Evolutionary conservation across 495 filamentous ascomycete species (phyloP), one percentile per base, ranked within the genome.

Genomic region (Penicillium diatomitis): DNA sequence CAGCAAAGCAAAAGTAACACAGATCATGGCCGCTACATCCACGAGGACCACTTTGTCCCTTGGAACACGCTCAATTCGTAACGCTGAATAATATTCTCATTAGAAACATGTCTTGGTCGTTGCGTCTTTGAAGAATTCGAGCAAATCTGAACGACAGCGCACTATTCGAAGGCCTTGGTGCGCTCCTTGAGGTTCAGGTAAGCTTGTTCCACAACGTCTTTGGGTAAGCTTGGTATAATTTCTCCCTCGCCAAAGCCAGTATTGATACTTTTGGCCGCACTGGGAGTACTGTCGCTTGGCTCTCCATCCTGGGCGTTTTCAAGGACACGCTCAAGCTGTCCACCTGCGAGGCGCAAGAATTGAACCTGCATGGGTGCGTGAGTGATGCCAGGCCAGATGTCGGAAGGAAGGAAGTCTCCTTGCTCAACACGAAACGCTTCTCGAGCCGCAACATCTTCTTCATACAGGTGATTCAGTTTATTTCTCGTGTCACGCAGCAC

Each of bases 331-430:
- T 67, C 62, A 0, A 73, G 53, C 12, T 58, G 58, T 11, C 67
- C 70, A 1, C 71, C 71, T 3, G 66, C 58, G 44, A 73, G 58
- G 6, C 71, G 61, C 6, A 55, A 55, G 27, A 87, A 73, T 44
- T 80, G 68, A 43, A 81, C 82, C 41, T 75, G 72, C 57, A 73
- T 70, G 29, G 84, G 83, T 32, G 73, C 74, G 40, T 77, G 71
- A 47, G 74, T 72, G 30, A 87, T 69, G 5, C 85, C 87, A 0
- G 83, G 83, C 92, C 91, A 98, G 37, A 98, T 81, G 58, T 96
- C 94, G 3, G 82, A 80, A 0, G 92, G 92, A 12, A 98, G 64
- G 58, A 80, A 92, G 50, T 95, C 87, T 3, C 89, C 90, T 12
- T 90, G 80, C 50, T 95, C 87, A 5, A 80, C 70, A 30, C 82